Evolutionary conservation across 352 stramenopile species (phyloP).

Genomic region (Blastocystis sp.): DNA sequence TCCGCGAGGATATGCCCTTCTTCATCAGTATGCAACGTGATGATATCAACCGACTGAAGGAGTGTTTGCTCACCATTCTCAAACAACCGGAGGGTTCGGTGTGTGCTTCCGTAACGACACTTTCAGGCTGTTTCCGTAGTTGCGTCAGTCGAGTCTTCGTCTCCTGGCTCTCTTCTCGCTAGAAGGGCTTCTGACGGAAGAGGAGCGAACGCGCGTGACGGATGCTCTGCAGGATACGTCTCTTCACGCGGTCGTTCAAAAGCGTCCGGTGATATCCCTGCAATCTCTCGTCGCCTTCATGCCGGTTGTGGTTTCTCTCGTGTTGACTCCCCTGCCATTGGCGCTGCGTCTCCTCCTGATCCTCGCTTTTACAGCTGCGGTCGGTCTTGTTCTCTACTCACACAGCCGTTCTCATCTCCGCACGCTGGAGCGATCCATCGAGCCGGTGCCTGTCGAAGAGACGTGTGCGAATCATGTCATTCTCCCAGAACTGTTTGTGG

Average conservation of each 20-base stretch:
- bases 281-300: neutral
- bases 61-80: constrained; percentile 26
- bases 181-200: neutral
- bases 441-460: neutral
- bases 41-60: neutral
- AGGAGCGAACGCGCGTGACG: neutral
- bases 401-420: neutral
- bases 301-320: neutral
- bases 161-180: neutral
- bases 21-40: neutral
- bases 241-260: neutral
- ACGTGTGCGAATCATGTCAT: neutral
- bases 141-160: neutral
- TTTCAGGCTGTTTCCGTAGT: neutral
- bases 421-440: neutral
- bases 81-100: neutral
- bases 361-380: neutral
- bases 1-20: neutral
- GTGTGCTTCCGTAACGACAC: neutral
- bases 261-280: neutral
- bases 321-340: neutral
- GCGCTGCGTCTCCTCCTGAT: neutral
- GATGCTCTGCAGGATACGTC: neutral
- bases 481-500: neutral
- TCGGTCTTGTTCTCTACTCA: neutral